Base-by-base conservation (phyloP, 176 grass and related monocot species). In the Canna indica region DNA sequence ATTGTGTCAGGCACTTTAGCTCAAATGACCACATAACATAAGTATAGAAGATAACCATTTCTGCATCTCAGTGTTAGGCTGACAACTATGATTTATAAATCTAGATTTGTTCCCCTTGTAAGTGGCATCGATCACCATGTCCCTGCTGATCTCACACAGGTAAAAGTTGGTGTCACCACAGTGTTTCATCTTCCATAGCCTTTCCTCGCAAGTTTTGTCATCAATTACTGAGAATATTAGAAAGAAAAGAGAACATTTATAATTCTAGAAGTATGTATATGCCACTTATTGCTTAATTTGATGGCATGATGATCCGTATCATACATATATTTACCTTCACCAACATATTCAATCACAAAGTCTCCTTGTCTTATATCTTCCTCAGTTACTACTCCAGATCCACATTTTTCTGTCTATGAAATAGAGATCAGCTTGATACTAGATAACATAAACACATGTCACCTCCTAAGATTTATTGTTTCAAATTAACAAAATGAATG, bases 71-170 rank as follows among this genome's bases (percentile, higher is more conserved):
- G 73, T 75, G 35, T 75, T 75, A 17, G 73, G 73, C 44, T 75
- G 59, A 33, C 73, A 75, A 59, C 73, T 75, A 44, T 75, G 73
- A 44, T 75, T 75, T 75, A 75, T 75, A 75, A 64, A 75, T 65
- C 73, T 75, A 65, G 73, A 75, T 59, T 75, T 75, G 73, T 75
- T 75, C 66, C 73, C 73, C 42, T 75, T 75, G 73, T 65, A 75
- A 26, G 73, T 75, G 32, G 73, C 73, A 52, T 75, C 73, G 52
- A 75, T 75, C 22, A 75, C 73, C 73, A 75, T 75, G 44, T 75
- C 73, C 14, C 73, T 61, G 22, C 42, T 75, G n/a, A 75, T 75
- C 59, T 75, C 73, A 33, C 73, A 75, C 18, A 75, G 73, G 33
- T 65, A 75, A 75, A 75, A 75, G 35, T 75, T 75, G 31, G 73